Evolutionary conservation across 2,329 filamentous ascomycete species (phyloP), one percentile per base, ranked within the genome.

Genomic region (Colletotrichum brevisporum): DNA sequence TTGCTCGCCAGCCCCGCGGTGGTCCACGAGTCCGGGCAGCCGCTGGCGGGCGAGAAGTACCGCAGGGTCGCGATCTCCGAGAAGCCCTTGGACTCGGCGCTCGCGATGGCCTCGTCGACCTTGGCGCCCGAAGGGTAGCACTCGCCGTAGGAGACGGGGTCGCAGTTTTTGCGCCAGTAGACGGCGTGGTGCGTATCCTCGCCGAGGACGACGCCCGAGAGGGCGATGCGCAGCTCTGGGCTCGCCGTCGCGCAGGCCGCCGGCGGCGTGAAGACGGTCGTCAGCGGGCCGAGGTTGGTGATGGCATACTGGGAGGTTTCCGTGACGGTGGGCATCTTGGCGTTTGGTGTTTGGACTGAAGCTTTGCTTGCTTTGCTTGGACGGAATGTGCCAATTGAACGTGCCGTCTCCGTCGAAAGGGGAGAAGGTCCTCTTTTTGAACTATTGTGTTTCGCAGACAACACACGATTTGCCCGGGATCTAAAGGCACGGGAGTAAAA

Each of bases 201-300:
- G 18, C 24, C 12, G 0, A 5, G 36, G 1, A 16, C 9, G 0
- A 4, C 48, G 1, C 3, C 48, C 18, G 31, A 48, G 1, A 48
- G 9, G 27, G 64, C 64, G 15, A 67, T 36, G 58, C 1, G 54
- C 68, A 10, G 18, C 71, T 39, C 16, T 72, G 0, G 68, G 63
- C 9, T 48, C 56, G 4, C 31, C 31, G 73, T 72, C 21, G 55
- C 63, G 55, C 77, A 79, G 15, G 74, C 70, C 0, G 73, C 47
- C 0, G 75, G 74, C 13, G 74, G 70, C 1, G 75, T 75, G 60
- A 74, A 78, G n/a, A 72, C 75, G 2, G 77, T 76, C 31, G 76
- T 78, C 13, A 79, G 62, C 3, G 75, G 77, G 6, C 77, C 76
- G 24, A 78, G 24, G 58, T 79, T 79, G 61, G 73, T 74, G 61